Percentiles rank a stretch among this genome's conserved stretches.
These are phyloP conservation scores for Dryadomyces quercus-mongolicae DNA, from an alignment of 2,329 filamentous ascomycete species.

Conservation along the genomic window DNA sequence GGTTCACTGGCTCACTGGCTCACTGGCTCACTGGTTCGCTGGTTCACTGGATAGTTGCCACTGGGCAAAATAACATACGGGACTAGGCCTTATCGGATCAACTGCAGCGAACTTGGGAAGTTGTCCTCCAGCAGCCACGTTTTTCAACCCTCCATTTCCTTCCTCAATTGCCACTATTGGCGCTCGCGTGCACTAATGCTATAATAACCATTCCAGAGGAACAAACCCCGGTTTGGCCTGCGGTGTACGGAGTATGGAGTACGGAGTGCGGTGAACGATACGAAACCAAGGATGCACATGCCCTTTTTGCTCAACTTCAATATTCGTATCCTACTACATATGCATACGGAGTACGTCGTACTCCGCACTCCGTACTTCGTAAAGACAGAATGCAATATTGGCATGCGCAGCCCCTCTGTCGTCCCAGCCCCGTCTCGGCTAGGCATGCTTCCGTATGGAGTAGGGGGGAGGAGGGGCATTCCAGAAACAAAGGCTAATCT, in stretches of 20 bases:
- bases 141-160: neutral
- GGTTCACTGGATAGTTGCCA: too few relatives aligned
- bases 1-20: too few relatives aligned
- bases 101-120: neutral
- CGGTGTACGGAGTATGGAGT: neutral
- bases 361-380: too few relatives aligned
- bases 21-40: too few relatives aligned
- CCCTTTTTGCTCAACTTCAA: too few relatives aligned
- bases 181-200: neutral
- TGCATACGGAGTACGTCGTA: too few relatives aligned
- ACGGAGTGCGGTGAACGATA: too few relatives aligned
- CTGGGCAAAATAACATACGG: neutral
- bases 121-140: neutral
- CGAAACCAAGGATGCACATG: too few relatives aligned
- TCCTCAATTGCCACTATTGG: neutral
- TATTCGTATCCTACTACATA: too few relatives aligned
- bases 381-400: too few relatives aligned
- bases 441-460: neutral
- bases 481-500: constrained; percentile 22
- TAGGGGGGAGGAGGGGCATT: constrained; percentile 4
- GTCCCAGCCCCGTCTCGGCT: neutral
- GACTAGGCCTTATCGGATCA: constrained; percentile 1
- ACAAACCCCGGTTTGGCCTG: neutral
- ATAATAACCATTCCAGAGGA: neutral
- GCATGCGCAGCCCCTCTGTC: too few relatives aligned